Conservation (phyloP, 257 asterid genomes). For the Fraxinus quadrangulata region DNA sequence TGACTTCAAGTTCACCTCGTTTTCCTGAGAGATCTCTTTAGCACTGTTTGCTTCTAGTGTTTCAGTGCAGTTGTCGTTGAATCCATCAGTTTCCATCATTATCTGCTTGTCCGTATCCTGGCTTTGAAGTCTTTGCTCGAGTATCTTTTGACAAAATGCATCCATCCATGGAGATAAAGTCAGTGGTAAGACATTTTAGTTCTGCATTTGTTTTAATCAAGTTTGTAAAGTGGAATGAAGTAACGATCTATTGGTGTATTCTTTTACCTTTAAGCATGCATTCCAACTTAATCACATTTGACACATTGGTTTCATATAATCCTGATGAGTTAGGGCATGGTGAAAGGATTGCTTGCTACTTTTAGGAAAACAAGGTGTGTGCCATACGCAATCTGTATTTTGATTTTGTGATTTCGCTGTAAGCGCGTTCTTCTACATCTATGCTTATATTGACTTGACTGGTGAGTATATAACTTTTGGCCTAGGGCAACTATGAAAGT, state of each 20-base stretch:
- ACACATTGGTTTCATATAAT: background rate
- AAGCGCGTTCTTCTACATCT: background rate
- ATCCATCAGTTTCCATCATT: background rate
- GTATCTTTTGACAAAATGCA: background rate
- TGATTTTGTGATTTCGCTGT: background rate
- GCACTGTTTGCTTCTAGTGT: background rate
- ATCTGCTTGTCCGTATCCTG: background rate
- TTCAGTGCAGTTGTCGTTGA: background rate
- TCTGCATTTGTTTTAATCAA: background rate
- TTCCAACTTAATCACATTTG: background rate
- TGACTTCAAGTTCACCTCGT: background rate
- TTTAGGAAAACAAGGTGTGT: background rate
- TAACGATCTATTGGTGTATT: background rate
- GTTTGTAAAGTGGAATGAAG: background rate
- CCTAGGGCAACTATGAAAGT: background rate
- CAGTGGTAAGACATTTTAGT: background rate
- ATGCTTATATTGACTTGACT: background rate
- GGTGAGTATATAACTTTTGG: background rate
- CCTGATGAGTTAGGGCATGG: background rate
- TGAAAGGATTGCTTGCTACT: background rate
- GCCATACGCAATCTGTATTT: background rate
- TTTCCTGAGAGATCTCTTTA: no score
- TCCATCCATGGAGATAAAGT: background rate
- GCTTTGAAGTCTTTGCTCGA: background rate
- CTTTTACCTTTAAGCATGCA: background rate